Conservation (phyloP, 306 rosid species). For the Fragaria vesca region DNA sequence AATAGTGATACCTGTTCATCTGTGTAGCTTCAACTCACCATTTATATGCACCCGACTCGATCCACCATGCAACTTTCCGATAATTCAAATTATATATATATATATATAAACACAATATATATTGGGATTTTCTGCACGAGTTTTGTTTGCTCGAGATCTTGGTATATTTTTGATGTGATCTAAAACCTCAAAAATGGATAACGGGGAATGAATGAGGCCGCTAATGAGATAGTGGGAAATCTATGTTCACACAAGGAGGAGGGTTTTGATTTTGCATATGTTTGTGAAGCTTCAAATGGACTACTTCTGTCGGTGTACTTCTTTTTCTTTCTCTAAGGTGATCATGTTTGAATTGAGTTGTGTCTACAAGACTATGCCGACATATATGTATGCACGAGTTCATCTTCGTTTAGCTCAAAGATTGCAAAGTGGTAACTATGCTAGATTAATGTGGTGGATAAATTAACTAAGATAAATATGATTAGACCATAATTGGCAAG, state of each 20-base stretch:
- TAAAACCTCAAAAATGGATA: background rate
- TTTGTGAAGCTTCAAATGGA: background rate
- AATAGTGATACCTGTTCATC: conserved; percentile 13
- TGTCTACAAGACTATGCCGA: conserved; percentile 22
- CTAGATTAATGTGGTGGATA: background rate
- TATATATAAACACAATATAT: background rate
- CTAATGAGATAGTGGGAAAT: background rate
- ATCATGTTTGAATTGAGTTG: conserved; percentile 40
- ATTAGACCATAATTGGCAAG: background rate
- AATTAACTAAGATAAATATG: background rate
- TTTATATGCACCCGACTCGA: background rate
- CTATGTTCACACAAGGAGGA: background rate
- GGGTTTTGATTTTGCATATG: background rate
- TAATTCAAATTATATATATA: background rate
- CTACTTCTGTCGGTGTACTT: conserved; percentile 2
- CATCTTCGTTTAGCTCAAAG: background rate
- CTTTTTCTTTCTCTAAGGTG: conserved; percentile 1
- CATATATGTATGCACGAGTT: background rate
- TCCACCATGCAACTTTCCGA: background rate
- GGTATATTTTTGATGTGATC: background rate
- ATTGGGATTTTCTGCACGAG: background rate
- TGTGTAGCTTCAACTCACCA: background rate
- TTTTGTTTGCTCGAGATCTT: background rate
- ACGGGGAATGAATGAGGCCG: background rate
- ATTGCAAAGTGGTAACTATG: background rate